Conservation (phyloP, 2,329 filamentous ascomycete species). For the Lasiodiplodia citricola region DNA sequence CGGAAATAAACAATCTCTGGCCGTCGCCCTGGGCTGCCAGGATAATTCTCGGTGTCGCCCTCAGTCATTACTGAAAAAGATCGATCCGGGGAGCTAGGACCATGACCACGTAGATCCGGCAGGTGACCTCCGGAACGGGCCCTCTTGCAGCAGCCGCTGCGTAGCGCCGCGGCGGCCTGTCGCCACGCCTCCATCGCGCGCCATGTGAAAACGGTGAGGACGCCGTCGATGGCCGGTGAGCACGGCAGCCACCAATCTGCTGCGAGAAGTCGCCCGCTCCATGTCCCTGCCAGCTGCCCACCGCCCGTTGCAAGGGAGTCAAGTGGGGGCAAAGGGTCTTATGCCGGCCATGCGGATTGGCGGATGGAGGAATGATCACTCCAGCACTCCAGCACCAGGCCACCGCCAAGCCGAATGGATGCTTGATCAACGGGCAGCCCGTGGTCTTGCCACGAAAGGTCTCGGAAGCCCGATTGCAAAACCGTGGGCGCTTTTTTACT, state of each 20-base stretch:
- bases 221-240: constrained; percentile 17
- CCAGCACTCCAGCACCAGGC: constrained; percentile 20
- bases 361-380: constrained; percentile 22
- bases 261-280: background rate
- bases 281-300: constrained; percentile 16
- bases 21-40: background rate
- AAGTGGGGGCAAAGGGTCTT: constrained; percentile 14
- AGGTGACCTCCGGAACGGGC: constrained; percentile 21
- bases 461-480: background rate
- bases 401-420: constrained; percentile 2
- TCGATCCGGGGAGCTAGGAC: constrained; percentile 17
- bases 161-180: background rate
- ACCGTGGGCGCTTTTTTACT: background rate
- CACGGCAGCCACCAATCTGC: constrained; percentile 13
- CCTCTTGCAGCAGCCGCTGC: constrained; percentile 1
- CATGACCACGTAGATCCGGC: constrained; percentile 20
- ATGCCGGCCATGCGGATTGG: constrained; percentile 20
- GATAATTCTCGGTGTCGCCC: constrained; percentile 18
- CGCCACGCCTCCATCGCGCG: constrained; percentile 6
- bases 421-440: constrained; percentile 21
- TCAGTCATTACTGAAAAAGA: constrained; percentile 3
- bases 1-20: constrained; percentile 8
- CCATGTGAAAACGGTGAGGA: constrained; percentile 7
- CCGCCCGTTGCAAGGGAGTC: constrained; percentile 18
- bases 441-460: constrained; percentile 11